Evolutionary conservation across 2,329 filamentous ascomycete species (phyloP).

Genomic region (Venturia aucupariae): DNA sequence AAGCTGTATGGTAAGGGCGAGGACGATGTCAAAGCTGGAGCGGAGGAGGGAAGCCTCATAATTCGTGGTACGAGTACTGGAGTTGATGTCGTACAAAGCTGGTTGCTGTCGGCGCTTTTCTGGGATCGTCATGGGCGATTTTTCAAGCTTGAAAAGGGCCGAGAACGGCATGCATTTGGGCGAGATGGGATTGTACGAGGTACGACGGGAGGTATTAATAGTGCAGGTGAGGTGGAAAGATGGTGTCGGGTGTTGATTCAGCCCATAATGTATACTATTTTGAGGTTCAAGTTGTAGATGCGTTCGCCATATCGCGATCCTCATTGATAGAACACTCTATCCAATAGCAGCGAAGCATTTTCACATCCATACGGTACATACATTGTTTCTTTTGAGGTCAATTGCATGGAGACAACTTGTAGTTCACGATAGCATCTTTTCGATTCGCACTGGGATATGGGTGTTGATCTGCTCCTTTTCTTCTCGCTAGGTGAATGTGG

Average conservation of each 20-base stretch:
- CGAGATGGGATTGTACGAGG: neutral
- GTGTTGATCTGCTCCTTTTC: too few species aligned
- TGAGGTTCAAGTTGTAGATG: too few species aligned
- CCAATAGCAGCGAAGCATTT: neutral
- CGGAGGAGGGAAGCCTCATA: neutral
- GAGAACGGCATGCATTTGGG: neutral
- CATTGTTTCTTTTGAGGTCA: neutral
- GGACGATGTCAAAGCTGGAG: neutral
- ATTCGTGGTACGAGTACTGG: too few species aligned
- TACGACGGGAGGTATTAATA: neutral
- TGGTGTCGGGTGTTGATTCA: constrained; percentile 3
- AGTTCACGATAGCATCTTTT: too few species aligned
- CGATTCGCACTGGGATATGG: too few species aligned
- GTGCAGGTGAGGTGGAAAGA: too few species aligned
- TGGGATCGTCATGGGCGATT: constrained; percentile 1
- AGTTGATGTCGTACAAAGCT: neutral
- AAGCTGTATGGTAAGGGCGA: neutral
- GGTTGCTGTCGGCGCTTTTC: neutral
- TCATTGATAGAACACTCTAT: neutral
- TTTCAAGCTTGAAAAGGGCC: neutral
- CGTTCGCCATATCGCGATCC: neutral
- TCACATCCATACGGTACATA: neutral
- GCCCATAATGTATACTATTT: neutral
- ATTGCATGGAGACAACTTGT: too few species aligned
- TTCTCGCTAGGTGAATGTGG: neutral